Evolutionary conservation across 2,329 filamentous ascomycete species (phyloP), one percentile per base, ranked within the genome.

Genomic region (Myriosclerotinia curreyana): DNA sequence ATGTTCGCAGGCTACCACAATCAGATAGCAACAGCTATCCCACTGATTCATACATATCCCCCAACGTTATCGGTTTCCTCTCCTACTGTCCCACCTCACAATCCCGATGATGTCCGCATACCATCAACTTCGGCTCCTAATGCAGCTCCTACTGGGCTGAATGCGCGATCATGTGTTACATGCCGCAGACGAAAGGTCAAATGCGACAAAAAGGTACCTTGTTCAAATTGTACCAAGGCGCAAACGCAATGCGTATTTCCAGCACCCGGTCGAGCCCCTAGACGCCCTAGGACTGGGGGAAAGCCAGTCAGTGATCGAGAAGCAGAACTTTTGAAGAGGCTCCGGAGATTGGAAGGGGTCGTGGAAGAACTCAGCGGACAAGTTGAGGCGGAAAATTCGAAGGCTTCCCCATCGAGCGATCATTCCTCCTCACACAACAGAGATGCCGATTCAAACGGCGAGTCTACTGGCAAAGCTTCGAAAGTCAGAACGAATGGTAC

Each of bases 151-250:
- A 69, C 71, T 59, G 71, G 69, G 31, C 64, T 74, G 6, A 70
- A 71, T 64, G 65, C 70, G 34, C 68, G 74, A 34, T 73, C 71
- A 34, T 83, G 82, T 68, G 78, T 83, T 20, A 83, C 81, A 36
- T 84, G 82, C 70, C 75, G 82, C 14, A 78, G 80, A 52, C 79
- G 86, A 67, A 89, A 90, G 75, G 89, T 92, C 62, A 88, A 88
- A 71, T 92, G 89, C 80, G 88, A 92, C 78, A 92, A 92, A 54
- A 55, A 78, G 82, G 84, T 71, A 85, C 90, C 89, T 20, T 92
- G 89, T 75, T 85, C 85, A 70, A 92, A 92, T 74, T 92, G 89
- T 74, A 83, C 83, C 50, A 84, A 87, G 68, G 87, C 87, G 49
- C 79, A 86, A 70, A 89, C 89, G 65, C 83, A 88, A 69, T 92